Evolutionary conservation across 2,329 filamentous ascomycete genomes (phyloP).

Genomic region (Leptoxyphium fumago): DNA sequence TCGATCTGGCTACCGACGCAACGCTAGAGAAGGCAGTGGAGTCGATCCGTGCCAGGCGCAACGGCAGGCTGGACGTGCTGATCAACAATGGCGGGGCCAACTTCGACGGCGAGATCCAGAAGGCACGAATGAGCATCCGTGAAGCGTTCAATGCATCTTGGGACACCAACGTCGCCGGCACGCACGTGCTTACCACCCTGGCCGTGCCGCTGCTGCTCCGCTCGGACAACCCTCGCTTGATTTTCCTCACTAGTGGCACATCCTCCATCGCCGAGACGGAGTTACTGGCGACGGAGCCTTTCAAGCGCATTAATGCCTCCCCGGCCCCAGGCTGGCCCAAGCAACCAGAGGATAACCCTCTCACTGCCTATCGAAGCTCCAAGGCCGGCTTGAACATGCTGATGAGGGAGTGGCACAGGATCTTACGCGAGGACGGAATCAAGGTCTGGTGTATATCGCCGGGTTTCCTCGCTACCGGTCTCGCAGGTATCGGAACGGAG

Average conservation of each 20-base stretch:
- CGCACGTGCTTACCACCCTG: constrained; percentile 22
- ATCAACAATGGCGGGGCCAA: constrained; percentile 42
- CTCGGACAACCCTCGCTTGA: constrained; percentile 20
- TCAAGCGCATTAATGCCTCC: constrained; percentile 10
- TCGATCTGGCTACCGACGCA: constrained; percentile 40
- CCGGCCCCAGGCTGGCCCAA: constrained; percentile 35
- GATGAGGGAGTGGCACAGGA: constrained; percentile 32
- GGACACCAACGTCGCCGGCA: constrained; percentile 25
- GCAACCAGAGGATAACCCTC: constrained; percentile 9
- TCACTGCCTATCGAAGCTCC: constrained; percentile 25
- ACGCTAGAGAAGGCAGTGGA: constrained; percentile 36
- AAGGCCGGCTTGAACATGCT: constrained; percentile 37
- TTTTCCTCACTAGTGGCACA: constrained; percentile 29
- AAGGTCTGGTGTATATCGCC: constrained; percentile 35
- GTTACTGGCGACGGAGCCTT: constrained; percentile 13
- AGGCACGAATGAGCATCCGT: constrained; percentile 18
- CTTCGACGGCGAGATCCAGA: constrained; percentile 26
- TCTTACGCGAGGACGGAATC: constrained; percentile 28
- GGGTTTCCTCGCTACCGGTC: constrained; percentile 31
- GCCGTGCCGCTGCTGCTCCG: constrained; percentile 25
- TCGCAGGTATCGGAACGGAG: constrained; percentile 22
- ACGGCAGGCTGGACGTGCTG: constrained; percentile 35
- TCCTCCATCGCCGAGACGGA: constrained; percentile 24
- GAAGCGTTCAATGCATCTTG: constrained; percentile 23
- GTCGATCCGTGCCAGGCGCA: constrained; percentile 25